Percentiles rank a stretch among this genome's conserved stretches.
Conservation (phyloP, 768 basidiomycete species). For the Tephrocybe sp. region DNA sequence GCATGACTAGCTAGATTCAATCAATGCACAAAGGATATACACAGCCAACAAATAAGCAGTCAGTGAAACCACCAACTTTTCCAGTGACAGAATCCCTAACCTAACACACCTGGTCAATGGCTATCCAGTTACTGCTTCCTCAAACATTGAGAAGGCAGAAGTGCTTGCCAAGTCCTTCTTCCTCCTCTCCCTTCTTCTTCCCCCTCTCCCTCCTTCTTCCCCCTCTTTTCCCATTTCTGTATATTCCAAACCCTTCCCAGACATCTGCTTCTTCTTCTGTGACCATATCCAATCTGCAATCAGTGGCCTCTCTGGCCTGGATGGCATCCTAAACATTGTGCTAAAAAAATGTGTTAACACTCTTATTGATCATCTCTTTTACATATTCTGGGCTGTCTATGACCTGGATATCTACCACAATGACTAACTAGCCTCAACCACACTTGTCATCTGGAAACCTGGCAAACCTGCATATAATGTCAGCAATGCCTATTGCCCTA, state of each 20-base stretch:
- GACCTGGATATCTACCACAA: slow-evolving; percentile 26
- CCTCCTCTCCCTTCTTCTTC: no score
- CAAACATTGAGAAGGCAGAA: slow-evolving; percentile 2
- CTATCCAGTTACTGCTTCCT: neutral
- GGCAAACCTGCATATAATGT: slow-evolving; percentile 31
- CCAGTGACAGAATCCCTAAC: neutral
- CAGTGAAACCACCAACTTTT: slow-evolving; percentile 1
- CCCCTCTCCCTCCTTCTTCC: slow-evolving; percentile 1
- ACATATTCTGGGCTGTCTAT: slow-evolving; percentile 26
- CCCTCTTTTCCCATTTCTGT: no score
- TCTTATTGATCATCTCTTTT: slow-evolving; percentile 14
- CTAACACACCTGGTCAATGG: neutral
- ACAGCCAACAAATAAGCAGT: slow-evolving; percentile 1
- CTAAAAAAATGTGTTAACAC: slow-evolving; percentile 15
- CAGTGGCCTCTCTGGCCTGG: slow-evolving; percentile 19
- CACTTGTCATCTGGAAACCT: slow-evolving; percentile 34
- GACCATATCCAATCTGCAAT: slow-evolving; percentile 1
- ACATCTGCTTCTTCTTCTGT: neutral
- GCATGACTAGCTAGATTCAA: slow-evolving; percentile 8
- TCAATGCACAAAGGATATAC: slow-evolving; percentile 1
- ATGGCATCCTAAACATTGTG: slow-evolving; percentile 18
- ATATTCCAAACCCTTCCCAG: slow-evolving; percentile 7
- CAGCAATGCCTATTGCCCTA: slow-evolving; percentile 33
- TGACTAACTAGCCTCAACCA: slow-evolving; percentile 24
- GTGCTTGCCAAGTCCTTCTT: slow-evolving; percentile 14